Evolutionary conservation across 371 early-diverging fungal species (phyloP), one percentile per base, ranked within the genome.

Genomic region (Nosema muscidifuracis): DNA sequence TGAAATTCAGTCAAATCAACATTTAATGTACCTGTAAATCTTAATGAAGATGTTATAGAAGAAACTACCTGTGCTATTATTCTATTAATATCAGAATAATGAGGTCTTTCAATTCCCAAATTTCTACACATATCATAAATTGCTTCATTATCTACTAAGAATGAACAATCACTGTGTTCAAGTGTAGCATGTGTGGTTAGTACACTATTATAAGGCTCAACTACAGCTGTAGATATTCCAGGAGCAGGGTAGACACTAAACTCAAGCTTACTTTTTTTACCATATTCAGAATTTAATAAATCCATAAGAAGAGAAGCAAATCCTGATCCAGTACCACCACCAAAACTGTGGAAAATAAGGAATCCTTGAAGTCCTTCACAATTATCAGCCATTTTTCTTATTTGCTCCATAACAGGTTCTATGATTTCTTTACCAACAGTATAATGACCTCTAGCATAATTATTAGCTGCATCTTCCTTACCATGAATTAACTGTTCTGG

Each of bases 401-500:
- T 90, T 79, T 93, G 90, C 84, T 96, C 95, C 66, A 94, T 86
- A 62, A 92, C 93, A 58, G 86, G 83, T 85, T 96, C 97, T 71
- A 95, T 90, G 61, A 94, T 89, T 83, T 93, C 94, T 88, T 94
- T 94, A 71, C 97, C 97, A 73, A 93, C 89, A 65, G 97, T 95
- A 87, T 95, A 97, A 87, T 97, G 94, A 81, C 97, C 97, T 88
- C 95, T 90, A 61, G 97, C 97, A 83, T 94, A 97, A 89, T 95
- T 95, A 88, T 97, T 95, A 81, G 95, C 97, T 36, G 97, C 97
- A 85, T 94, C 95, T 85, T 94, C 95, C 87, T 94, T 93, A 80
- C 95, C 95, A 74, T 89, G 89, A 85, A 97, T 93, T 80, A 97
- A 86, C 87, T 92, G 92, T 81, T 92, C 91, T 67, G 99, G 99